Percentiles rank a stretch among this genome's conserved stretches.
phyloP scores from a whole-genome alignment of 2,329 filamentous ascomycete species.

The Calonectria leucothoes region DNA sequence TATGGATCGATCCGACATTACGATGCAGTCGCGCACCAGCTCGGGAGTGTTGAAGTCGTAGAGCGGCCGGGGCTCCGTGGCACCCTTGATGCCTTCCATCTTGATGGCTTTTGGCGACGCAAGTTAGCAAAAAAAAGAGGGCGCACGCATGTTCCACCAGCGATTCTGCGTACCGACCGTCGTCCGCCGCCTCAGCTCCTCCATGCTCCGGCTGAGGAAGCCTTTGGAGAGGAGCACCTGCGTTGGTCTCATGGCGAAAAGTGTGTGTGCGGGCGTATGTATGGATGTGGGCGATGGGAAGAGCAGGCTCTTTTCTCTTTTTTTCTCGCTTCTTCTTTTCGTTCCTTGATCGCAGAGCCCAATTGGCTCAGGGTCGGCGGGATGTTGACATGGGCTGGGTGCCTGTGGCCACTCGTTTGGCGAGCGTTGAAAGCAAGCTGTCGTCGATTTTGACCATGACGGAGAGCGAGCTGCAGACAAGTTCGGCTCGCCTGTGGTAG shows the following conservation, averaged over 20 bases:
- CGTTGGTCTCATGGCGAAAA: slow-evolving; percentile 60
- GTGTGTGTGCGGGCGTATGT: background rate
- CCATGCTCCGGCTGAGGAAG: slow-evolving; percentile 68
- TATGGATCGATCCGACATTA: slow-evolving; percentile 88
- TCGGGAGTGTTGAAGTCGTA: slow-evolving; percentile 69
- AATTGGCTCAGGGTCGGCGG: background rate
- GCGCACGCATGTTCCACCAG: fast-evolving
- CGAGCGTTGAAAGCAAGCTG: background rate
- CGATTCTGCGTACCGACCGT: slow-evolving; percentile 58
- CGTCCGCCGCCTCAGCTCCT: slow-evolving; percentile 69
- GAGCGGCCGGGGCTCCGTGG: slow-evolving; percentile 72
- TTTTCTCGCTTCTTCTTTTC: background rate
- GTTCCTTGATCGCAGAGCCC: background rate
- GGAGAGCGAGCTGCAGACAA: background rate
- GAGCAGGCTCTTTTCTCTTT: background rate
- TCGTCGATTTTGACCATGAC: background rate
- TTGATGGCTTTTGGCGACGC: slow-evolving; percentile 66
- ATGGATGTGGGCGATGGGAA: background rate
- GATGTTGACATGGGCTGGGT: background rate
- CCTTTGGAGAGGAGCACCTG: slow-evolving; percentile 58
- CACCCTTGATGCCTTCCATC: slow-evolving; percentile 75
- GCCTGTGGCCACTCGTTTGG: background rate
- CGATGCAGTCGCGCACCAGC: slow-evolving; percentile 69
- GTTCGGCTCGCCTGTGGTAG: background rate
- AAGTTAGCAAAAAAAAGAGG: slow-evolving; percentile 13